A percentile compares a stretch with the other conserved stretches of the same genome.
Evolutionary conservation across 2,329 filamentous ascomycete species (phyloP).

Genomic region (Cladophialophora carrionii): DNA sequence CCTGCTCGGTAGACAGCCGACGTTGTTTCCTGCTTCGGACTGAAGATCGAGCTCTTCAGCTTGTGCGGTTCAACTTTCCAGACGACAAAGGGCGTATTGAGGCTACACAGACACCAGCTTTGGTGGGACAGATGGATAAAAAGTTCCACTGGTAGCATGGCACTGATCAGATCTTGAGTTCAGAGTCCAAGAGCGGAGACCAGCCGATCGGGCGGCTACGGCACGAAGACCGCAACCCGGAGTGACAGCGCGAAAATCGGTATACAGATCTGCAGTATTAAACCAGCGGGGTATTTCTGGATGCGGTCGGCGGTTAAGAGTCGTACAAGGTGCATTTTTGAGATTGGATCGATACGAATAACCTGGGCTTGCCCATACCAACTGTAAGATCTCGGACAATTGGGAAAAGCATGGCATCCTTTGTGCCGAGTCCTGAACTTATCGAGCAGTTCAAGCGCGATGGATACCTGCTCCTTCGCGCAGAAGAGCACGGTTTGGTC

Average conservation of each 20-base stretch:
- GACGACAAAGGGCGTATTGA: not conserved
- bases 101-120: not conserved
- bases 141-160: not conserved
- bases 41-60: constrained; percentile 15
- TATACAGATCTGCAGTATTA: constrained; percentile 14
- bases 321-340: not conserved
- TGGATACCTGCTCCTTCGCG: constrained; percentile 40
- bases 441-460: constrained; percentile 39
- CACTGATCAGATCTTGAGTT: not conserved
- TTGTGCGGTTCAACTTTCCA: not conserved
- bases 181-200: not conserved
- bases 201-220: constrained; percentile 17
- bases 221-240: constrained; percentile 37
- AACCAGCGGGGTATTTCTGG: constrained; percentile 9
- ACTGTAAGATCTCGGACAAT: not conserved
- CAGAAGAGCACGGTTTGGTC: constrained; percentile 40
- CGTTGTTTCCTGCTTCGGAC: not conserved
- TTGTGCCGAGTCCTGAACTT: constrained; percentile 35
- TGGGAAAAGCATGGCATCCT: constrained; percentile 24
- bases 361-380: not conserved
- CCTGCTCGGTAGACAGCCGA: constrained; percentile 1
- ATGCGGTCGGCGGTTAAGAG: not conserved
- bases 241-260: not conserved
- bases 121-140: not conserved
- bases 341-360: not conserved